Conservation (phyloP, 225 moss, liverwort and hornwort genomes). For the Bryum argenteum region DNA sequence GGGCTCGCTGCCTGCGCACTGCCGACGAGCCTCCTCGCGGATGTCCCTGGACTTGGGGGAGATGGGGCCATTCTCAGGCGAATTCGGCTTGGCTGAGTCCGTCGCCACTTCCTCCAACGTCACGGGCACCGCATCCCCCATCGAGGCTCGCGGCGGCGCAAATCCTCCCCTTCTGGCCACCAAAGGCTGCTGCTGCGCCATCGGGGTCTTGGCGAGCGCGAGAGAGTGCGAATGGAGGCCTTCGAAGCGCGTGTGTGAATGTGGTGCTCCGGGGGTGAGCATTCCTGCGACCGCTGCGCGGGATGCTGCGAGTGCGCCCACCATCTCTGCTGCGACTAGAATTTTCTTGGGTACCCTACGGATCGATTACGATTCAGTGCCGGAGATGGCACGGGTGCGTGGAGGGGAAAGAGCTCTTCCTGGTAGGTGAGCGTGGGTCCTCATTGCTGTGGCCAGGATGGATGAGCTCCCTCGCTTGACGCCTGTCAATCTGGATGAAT, state of each 20-base stretch:
- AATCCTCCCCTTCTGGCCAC: slow-evolving; percentile 2
- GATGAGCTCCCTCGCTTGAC: neutral
- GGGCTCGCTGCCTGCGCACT: slow-evolving; percentile 49
- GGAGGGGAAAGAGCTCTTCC: neutral
- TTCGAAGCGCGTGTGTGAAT: slow-evolving; percentile 15
- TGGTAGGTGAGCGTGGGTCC: neutral
- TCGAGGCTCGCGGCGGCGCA: slow-evolving; percentile 13
- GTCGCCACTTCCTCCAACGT: slow-evolving; percentile 55
- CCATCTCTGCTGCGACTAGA: slow-evolving; percentile 23
- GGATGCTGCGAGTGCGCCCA: slow-evolving; percentile 30
- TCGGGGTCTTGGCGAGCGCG: neutral
- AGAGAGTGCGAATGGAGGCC: slow-evolving; percentile 26
- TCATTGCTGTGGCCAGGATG: neutral
- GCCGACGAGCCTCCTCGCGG: slow-evolving; percentile 55
- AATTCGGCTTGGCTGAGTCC: slow-evolving; percentile 54
- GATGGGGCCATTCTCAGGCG: slow-evolving; percentile 28
- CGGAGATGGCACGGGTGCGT: neutral
- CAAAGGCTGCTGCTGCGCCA: slow-evolving; percentile 17
- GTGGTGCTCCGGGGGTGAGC: neutral
- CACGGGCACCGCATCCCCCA: slow-evolving; percentile 36
- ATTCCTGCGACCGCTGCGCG: slow-evolving; percentile 17
- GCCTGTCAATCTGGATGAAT: neutral
- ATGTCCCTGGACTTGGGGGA: slow-evolving; percentile 37
- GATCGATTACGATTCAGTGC: neutral
- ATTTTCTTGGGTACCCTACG: neutral